A percentile compares a stretch with the other conserved stretches of the same genome.
phyloP scores from a whole-genome alignment of 2,329 filamentous ascomycete species.

The Diaporthe sp. region DNA sequence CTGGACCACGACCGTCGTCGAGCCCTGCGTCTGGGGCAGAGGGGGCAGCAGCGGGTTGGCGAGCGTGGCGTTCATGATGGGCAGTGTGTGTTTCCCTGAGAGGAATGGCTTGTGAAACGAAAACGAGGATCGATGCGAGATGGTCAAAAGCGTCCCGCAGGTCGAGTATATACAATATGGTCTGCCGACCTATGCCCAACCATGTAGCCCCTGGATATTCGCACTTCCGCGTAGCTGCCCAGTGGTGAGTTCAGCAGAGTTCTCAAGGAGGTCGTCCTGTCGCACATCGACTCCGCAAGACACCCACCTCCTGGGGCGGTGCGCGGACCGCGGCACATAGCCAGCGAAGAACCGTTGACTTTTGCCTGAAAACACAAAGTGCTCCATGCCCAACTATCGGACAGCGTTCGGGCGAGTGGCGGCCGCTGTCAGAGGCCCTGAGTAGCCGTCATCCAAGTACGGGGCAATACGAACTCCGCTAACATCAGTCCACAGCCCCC shows the following conservation, averaged over 20 bases:
- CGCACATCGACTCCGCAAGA: constrained; percentile 4
- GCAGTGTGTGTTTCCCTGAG: constrained; percentile 1
- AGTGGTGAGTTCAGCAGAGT: constrained; percentile 14
- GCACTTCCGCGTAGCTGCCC: neutral
- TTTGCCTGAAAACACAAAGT: constrained; percentile 25
- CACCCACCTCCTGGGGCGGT: no score
- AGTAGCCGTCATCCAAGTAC: constrained; percentile 1
- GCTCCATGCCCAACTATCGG: constrained; percentile 18
- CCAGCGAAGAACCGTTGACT: constrained; percentile 7
- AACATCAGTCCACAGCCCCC: constrained; percentile 2
- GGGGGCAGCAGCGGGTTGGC: neutral
- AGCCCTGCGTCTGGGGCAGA: neutral
- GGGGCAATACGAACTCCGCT: neutral
- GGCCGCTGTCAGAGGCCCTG: constrained; percentile 20
- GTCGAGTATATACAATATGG: constrained; percentile 6
- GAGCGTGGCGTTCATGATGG: constrained; percentile 15
- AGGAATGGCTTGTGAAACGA: constrained; percentile 17
- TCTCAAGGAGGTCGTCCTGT: constrained; percentile 20
- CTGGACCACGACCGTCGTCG: constrained; percentile 5
- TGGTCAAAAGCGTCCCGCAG: neutral
- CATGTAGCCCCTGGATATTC: neutral
- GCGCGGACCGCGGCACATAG: neutral
- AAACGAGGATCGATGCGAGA: constrained; percentile 12
- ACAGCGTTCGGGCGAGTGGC: constrained; percentile 4
- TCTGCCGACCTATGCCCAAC: neutral